Evolutionary conservation across 208 protist genomes (phyloP), one percentile per base, ranked within the genome.

Genomic region (Leishmania martiniquensis): DNA sequence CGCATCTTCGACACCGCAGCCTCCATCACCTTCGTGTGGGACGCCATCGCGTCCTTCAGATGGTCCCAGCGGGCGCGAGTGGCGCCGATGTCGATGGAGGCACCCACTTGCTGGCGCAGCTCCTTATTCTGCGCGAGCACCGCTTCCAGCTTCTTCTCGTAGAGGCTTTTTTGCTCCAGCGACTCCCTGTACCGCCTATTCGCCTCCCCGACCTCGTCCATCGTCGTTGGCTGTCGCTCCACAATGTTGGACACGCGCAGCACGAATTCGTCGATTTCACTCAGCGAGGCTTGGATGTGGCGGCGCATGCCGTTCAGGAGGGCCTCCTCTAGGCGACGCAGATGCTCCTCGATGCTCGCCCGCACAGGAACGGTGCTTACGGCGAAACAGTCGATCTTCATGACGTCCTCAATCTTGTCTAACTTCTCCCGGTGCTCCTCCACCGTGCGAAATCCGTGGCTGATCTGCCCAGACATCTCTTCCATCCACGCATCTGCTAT

Each of bases 311-410:
- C 81, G 73, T 94, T 95, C 42, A 98, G 81, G 9, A 99, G 82
- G 7, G 94, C 87, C 71, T 99, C 97, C 79, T 94, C 89, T 7
- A 99, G 82, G 47, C 91, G 93, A 68, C 94, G 92, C 47, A 99
- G 77, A 75, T 98, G 94, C 76, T 98, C 95, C 68, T 99, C 96
- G 44, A 99, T 95, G 77, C 88, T 94, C 0, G 89, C 90, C 86
- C 98, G 99, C 49, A 99, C 89, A 3, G 95, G 94, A 32, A 96
- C 85, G 15, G 93, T 98, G 78, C 91, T 96, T 71, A 99, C 90
- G 44, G 89, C 87, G 72, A 99, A 97, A 86, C 97, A 98, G 85
- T 98, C 97, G 15, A 99, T 89, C 76, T 93, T 90, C 75, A 97
- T 92, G 13, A 79, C 78, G 75, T 97, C 91, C 63, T 98, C 97